Conservation (phyloP, 306 rosid genomes). For the Medicago truncatula region MtrunA17r5.0-ANR NC_053042.1:39083501-39084000, state of each 20-base stretch:
- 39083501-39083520: too few relatives aligned
- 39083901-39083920: conserved; percentile 6
- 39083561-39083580: conserved; percentile 2
- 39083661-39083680: conserved; percentile 53
- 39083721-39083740: too few relatives aligned
- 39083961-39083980: conserved; percentile 8
- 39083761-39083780: too few relatives aligned
- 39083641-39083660: conserved; percentile 43
- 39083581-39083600: conserved; percentile 48
- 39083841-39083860: background rate
- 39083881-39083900: conserved; percentile 23
- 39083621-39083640: conserved; percentile 37
- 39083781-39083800: background rate
- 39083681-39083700: too few relatives aligned
- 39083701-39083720: conserved; percentile 41
- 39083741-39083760: too few relatives aligned
- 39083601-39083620: conserved; percentile 47
- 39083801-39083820: background rate
- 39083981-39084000: conserved; percentile 42
- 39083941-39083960: background rate
- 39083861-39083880: conserved; percentile 25
- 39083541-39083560: too few relatives aligned
- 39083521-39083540: too few relatives aligned
- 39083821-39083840: background rate
- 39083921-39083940: conserved; percentile 31